phyloP scores from a whole-genome alignment of 257 asterid species.

The Gardenia jasminoides region DNA sequence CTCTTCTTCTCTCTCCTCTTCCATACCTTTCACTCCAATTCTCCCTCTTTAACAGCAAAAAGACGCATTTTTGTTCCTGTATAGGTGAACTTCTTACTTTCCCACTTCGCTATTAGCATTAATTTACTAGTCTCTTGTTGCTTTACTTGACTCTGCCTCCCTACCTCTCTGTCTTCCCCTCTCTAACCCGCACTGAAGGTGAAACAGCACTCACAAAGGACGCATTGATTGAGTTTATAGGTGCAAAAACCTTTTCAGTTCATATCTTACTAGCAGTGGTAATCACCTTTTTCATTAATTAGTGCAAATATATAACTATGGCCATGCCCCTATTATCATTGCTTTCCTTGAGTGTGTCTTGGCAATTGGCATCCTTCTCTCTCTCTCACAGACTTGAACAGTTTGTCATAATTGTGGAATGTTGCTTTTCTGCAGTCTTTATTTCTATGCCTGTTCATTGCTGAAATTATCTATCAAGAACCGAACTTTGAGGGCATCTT shows the following conservation, averaged over 20 bases:
- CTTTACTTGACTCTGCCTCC: conserved; percentile 19
- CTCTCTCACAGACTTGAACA: conserved; percentile 18
- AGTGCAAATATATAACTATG: conserved; percentile 13
- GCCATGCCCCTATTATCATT: conserved; percentile 7
- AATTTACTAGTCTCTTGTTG: conserved; percentile 17
- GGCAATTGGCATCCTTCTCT: conserved; percentile 17
- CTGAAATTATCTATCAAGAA: conserved; percentile 14
- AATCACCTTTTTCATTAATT: conserved; percentile 21
- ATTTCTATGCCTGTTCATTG: conserved; percentile 21
- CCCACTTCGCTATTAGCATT: neutral
- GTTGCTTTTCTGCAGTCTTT: conserved; percentile 23
- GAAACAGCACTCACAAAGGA: neutral
- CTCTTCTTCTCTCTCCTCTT: conserved; percentile 4
- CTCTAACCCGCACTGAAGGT: conserved; percentile 7
- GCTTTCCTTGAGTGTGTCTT: conserved; percentile 30
- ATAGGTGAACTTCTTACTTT: conserved; percentile 8
- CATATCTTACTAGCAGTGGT: conserved; percentile 9
- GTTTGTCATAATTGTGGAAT: conserved; percentile 34
- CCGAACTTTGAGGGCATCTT: conserved; percentile 23
- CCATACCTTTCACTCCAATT: conserved; percentile 6
- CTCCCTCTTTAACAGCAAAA: neutral
- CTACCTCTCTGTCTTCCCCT: conserved; percentile 8
- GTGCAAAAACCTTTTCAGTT: conserved; percentile 25
- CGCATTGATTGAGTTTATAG: conserved; percentile 7
- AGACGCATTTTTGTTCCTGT: neutral